Evolutionary conservation across 1,139 yeast genomes (phyloP), one percentile per base, ranked within the genome.

Genomic region (Geotrichum fermentans): DNA sequence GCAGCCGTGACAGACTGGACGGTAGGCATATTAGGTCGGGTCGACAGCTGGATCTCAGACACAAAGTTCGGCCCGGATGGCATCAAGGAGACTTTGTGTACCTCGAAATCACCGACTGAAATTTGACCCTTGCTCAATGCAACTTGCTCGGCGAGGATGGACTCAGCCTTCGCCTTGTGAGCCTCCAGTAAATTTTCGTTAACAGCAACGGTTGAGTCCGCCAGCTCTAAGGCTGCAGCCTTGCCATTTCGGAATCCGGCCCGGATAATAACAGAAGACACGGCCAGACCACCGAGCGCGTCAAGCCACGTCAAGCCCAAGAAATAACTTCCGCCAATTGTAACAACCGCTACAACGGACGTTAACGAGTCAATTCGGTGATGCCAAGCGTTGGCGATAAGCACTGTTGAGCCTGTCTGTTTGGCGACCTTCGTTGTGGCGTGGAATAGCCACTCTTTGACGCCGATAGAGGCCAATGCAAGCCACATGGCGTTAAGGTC

Each of bases 381-480:
- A 65, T 92, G 98, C 97, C 97, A 92, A 2, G 98, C 98, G 62
- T 92, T 92, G 4, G 98, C 98, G 46, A 87, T 82, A 49, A 92
- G 74, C 4, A 92, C 97, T 55, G 88, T 87, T 1, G 96, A 88
- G 60, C 87, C 84, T 29, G 88, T 79, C 54, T 75, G 72, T 42
- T 74, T 71, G 2, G 97, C 97, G 16, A 92, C 81, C 54, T 79
- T 78, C 70, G 82, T 76, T 0, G 98, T 92, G 14, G 86, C 85
- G 52, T 79, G 79, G 68, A 79, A 92, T 42, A 92, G 79, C 75
- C 95, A 75, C 65, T 92, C 98, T 63, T 92, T 92, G 42, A 89
- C 77, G 2, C 75, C 76, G 52, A 92, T 87, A 2, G 96, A 88
- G 1, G 82, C 96, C 42, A 83, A 82, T 0, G 97, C 97, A 44